These are phyloP conservation scores for Sarcodon aspratus DNA, from an alignment of 768 basidiomycete species.

Conservation along the genomic window DNA sequence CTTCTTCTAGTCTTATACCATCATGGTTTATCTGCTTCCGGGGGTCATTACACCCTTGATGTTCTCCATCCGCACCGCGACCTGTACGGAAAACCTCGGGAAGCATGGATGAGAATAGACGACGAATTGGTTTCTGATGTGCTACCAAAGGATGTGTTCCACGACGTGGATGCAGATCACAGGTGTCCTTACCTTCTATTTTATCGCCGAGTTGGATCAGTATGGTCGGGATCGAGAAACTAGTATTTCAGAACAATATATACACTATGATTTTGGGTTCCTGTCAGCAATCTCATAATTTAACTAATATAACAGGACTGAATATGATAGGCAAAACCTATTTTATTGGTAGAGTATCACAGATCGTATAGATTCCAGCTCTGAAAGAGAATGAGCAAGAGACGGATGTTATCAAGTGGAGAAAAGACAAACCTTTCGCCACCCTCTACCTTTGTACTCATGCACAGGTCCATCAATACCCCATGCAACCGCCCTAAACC, in stretches of 20 bases:
- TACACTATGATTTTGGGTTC: neutral
- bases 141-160: slow-evolving; percentile 62
- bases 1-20: slow-evolving; percentile 68
- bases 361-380: slow-evolving; percentile 25
- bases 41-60: slow-evolving; percentile 93
- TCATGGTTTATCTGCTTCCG: slow-evolving; percentile 81
- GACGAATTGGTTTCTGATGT: slow-evolving; percentile 82
- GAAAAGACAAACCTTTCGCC: slow-evolving; percentile 46
- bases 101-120: slow-evolving; percentile 89
- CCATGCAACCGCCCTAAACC: slow-evolving; percentile 85
- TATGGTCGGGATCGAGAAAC: slow-evolving; percentile 1
- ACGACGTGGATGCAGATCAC: slow-evolving; percentile 35
- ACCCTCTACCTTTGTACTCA: slow-evolving; percentile 67
- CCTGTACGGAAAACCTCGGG: slow-evolving; percentile 29
- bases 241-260: slow-evolving; percentile 1
- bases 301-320: neutral
- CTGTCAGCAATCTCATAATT: slow-evolving; percentile 10
- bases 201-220: slow-evolving; percentile 48
- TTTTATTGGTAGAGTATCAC: slow-evolving; percentile 8
- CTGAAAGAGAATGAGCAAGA: slow-evolving; percentile 9
- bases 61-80: slow-evolving; percentile 67
- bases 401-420: neutral
- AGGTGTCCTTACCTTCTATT: slow-evolving; percentile 84
- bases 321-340: neutral
- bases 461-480: slow-evolving; percentile 85